Percentiles rank a stretch among this genome's conserved stretches.
These are phyloP conservation scores for Cyclotella distinguenda DNA, from an alignment of 108 stramenopile species.

Conservation along the genomic window DNA sequence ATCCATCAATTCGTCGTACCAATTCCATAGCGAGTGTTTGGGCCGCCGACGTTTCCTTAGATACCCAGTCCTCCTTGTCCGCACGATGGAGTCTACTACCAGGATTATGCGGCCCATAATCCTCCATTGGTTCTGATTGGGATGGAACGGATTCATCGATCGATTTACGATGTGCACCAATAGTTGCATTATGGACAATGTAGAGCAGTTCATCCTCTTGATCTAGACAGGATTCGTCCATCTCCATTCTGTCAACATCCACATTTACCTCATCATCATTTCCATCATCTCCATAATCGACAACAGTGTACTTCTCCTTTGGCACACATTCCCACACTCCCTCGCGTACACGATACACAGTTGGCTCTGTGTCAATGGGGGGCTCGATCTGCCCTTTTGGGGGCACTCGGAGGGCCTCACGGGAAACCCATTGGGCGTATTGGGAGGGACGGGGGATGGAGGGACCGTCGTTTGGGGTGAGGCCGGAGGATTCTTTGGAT, in stretches of 20 bases:
- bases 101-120: too few relatives aligned
- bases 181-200: constrained; percentile 1
- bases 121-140: too few relatives aligned
- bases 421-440: constrained; percentile 19
- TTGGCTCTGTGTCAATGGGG: too few relatives aligned
- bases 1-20: constrained; percentile 34
- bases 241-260: not conserved
- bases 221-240: not conserved
- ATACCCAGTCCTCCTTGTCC: too few relatives aligned
- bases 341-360: too few relatives aligned
- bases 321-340: too few relatives aligned
- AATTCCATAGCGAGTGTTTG: constrained; percentile 32
- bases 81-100: not conserved
- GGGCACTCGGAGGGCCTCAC: constrained; percentile 23
- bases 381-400: too few relatives aligned
- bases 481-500: not conserved
- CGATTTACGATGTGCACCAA: too few relatives aligned
- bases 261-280: not conserved
- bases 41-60: constrained; percentile 19
- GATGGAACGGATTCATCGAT: too few relatives aligned
- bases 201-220: not conserved
- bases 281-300: not conserved
- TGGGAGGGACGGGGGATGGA: constrained; percentile 10
- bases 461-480: not conserved
- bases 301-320: not conserved